Percentiles rank a stretch among this genome's conserved stretches.
These are phyloP conservation scores for Ceratocystis eucalypticola DNA, from an alignment of 2,329 filamentous ascomycete genomes.

Conservation along the genomic window DNA sequence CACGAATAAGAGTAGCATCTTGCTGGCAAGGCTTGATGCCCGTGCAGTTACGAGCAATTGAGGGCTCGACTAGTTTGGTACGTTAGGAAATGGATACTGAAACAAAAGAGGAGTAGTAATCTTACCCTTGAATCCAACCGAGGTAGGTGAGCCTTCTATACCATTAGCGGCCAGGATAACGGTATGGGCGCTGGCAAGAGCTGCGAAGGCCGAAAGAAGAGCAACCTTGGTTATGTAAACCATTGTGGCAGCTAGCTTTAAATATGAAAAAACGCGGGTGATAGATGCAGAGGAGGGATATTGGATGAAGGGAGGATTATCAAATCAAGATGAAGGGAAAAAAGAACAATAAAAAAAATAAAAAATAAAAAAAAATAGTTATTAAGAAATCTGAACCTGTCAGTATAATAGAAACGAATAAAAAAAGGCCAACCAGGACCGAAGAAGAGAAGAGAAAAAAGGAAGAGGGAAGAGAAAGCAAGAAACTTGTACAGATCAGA, in stretches of 20 bases:
- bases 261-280: slow-evolving; percentile 24
- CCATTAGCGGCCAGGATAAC: slow-evolving; percentile 37
- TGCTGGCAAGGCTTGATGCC: slow-evolving; percentile 52
- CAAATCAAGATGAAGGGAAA: slow-evolving; percentile 8
- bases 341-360: slow-evolving; percentile 21
- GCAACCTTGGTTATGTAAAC: slow-evolving; percentile 26
- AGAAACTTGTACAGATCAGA: background rate
- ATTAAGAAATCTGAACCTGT: slow-evolving; percentile 19
- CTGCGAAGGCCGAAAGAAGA: slow-evolving; percentile 23
- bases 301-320: slow-evolving; percentile 11
- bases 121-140: slow-evolving; percentile 37
- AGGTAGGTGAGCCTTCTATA: slow-evolving; percentile 29
- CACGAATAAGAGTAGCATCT: slow-evolving; percentile 49
- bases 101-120: background rate
- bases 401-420: slow-evolving; percentile 16
- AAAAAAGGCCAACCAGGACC: slow-evolving; percentile 20
- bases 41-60: slow-evolving; percentile 49
- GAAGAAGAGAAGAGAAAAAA: slow-evolving; percentile 17
- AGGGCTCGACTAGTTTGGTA: slow-evolving; percentile 32
- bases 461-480: background rate
- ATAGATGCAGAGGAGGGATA: slow-evolving; percentile 19
- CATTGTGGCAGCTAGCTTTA: slow-evolving; percentile 26
- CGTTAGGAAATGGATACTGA: slow-evolving; percentile 10
- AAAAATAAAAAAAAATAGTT: slow-evolving; percentile 21
- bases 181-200: slow-evolving; percentile 31